Conservation (phyloP, 176 grass and related monocot species). For the Rhynchospora tenuis region DNA sequence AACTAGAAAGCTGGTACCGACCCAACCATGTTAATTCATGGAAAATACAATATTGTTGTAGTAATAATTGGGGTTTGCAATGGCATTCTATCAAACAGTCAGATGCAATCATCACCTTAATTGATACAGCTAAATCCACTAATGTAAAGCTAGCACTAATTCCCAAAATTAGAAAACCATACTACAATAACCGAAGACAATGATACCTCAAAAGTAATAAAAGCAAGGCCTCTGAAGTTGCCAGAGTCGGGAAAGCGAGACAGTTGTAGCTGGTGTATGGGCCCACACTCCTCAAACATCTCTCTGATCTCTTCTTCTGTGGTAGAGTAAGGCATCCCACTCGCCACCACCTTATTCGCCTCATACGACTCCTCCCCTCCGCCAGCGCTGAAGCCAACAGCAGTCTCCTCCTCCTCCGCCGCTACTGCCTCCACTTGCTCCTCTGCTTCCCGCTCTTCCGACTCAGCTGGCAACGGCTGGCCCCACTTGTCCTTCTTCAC, state of each 20-base stretch:
- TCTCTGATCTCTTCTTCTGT: slow-evolving; percentile 60
- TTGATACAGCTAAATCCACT: neutral
- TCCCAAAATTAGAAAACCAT: neutral
- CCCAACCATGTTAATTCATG: too few species aligned
- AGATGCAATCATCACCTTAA: neutral
- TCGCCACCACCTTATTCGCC: slow-evolving; percentile 67
- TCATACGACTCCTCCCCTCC: slow-evolving; percentile 31
- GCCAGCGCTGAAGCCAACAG: neutral
- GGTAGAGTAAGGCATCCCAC: slow-evolving; percentile 75
- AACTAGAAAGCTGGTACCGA: too few species aligned
- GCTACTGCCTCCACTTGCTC: slow-evolving; percentile 23
- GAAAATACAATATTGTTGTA: too few species aligned
- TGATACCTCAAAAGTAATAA: slow-evolving; percentile 72
- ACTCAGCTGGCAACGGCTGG: slow-evolving; percentile 33
- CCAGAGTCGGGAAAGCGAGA: slow-evolving; percentile 82
- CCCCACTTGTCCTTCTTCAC: slow-evolving; percentile 85
- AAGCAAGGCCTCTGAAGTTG: slow-evolving; percentile 81
- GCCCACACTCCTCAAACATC: slow-evolving; percentile 56
- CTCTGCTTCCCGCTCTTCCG: slow-evolving; percentile 14
- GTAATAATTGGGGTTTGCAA: too few species aligned
- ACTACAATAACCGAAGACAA: neutral
- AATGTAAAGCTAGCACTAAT: neutral
- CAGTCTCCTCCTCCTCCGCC: neutral
- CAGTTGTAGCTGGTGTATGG: slow-evolving; percentile 67
- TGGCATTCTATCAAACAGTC: neutral